Evolutionary conservation across 2,329 filamentous ascomycete species (phyloP).

Genomic region (Fusarium guadeloupense): DNA sequence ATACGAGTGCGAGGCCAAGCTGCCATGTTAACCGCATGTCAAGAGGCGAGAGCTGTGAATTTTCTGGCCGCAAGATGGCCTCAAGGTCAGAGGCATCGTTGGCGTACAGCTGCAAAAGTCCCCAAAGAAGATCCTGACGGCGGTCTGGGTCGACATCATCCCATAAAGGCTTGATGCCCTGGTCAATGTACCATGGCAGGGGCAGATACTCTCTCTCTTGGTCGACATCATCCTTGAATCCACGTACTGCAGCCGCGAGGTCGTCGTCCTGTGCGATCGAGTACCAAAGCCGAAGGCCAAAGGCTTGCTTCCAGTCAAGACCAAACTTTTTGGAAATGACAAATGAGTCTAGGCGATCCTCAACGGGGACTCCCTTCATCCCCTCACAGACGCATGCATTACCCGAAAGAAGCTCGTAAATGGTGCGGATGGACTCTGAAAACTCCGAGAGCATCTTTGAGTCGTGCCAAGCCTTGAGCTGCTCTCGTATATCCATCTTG

Average conservation of each 20-base stretch:
- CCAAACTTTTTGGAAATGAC: conserved; percentile 84
- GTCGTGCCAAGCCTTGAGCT: conserved; percentile 85
- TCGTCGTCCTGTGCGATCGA: conserved; percentile 73
- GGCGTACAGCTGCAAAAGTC: conserved; percentile 83
- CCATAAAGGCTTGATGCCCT: conserved; percentile 67
- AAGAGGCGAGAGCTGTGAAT: conserved; percentile 77
- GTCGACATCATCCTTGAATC: conserved; percentile 77
- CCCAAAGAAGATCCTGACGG: conserved; percentile 85
- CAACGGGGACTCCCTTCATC: conserved; percentile 73
- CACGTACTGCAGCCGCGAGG: conserved; percentile 75
- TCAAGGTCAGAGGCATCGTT: conserved; percentile 68
- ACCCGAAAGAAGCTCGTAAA: conserved; percentile 90
- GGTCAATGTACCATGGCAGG: conserved; percentile 74
- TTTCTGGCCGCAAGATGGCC: conserved; percentile 77
- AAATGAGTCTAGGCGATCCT: conserved; percentile 84
- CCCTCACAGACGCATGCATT: conserved; percentile 88
- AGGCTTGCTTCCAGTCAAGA: conserved; percentile 92
- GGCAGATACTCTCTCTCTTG: conserved; percentile 78
- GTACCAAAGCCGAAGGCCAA: conserved; percentile 93
- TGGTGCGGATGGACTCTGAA: conserved; percentile 79
- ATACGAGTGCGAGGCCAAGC: conserved; percentile 73
- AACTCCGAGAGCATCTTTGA: conserved; percentile 89
- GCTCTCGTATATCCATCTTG: conserved; percentile 78
- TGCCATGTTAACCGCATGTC: conserved; percentile 86
- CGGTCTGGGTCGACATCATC: conserved; percentile 65